Conservation (phyloP, 139 green algal species). For the Closterium sp. region DNA sequence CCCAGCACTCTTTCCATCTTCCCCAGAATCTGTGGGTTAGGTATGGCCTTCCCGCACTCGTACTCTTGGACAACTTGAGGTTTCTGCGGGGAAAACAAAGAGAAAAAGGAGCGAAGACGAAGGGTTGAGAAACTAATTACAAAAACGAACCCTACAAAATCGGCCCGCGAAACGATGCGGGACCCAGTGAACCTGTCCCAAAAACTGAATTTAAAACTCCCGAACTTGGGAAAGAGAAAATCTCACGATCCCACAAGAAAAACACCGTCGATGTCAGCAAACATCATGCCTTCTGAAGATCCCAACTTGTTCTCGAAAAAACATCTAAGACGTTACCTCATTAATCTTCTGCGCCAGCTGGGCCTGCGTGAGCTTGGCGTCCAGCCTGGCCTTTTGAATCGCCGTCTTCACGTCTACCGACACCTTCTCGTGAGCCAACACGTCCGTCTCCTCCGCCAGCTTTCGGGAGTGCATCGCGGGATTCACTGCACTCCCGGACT, state of each 20-base stretch:
- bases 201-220: no score
- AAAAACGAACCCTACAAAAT: no score
- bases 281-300: no score
- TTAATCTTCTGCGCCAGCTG: constrained; percentile 71
- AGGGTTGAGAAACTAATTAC: no score
- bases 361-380: constrained; percentile 95
- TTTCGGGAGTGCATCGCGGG: constrained; percentile 42
- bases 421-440: constrained; percentile 63
- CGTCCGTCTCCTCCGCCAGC: constrained; percentile 60
- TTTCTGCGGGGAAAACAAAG: constrained; percentile 67
- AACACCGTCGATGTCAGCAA: neutral
- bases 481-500: neutral
- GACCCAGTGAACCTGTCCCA: no score
- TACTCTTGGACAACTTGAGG: constrained; percentile 93
- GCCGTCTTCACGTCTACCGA: constrained; percentile 89
- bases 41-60: constrained; percentile 89
- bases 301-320: no score
- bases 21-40: constrained; percentile 81
- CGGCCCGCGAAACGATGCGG: no score
- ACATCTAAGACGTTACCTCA: neutral
- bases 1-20: constrained; percentile 88
- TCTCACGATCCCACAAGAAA: constrained; percentile 1
- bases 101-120: constrained; percentile 50
- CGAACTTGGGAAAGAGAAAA: no score
- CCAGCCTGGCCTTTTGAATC: constrained; percentile 84